Evolutionary conservation across 306 rosid species (phyloP).

Genomic region (Inga laurina): DNA sequence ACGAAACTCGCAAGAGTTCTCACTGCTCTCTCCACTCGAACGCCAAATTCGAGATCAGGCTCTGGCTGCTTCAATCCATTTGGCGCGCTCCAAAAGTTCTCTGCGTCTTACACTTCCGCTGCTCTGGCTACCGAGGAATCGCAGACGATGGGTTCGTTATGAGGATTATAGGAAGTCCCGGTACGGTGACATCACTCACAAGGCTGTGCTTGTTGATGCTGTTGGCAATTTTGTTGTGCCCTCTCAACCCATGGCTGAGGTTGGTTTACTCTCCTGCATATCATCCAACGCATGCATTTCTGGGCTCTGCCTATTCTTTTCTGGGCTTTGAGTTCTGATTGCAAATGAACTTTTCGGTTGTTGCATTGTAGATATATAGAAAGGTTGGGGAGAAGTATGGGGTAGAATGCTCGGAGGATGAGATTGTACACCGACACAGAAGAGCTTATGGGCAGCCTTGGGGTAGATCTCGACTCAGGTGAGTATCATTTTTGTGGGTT

Average conservation of each 20-base stretch:
- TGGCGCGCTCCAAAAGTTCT: not conserved
- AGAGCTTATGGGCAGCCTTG: constrained; percentile 91
- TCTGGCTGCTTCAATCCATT: constrained; percentile 11
- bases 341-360: not conserved
- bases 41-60: constrained; percentile 30
- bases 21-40: not conserved
- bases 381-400: constrained; percentile 90
- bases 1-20: constrained; percentile 41
- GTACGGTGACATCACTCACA: constrained; percentile 87
- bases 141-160: constrained; percentile 34
- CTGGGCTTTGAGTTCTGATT: not conserved
- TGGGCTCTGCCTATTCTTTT: not conserved
- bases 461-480: constrained; percentile 98
- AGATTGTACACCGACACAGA: constrained; percentile 82
- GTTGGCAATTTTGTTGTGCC: constrained; percentile 94
- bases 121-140: constrained; percentile 34
- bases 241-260: constrained; percentile 99
- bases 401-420: constrained; percentile 78
- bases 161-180: constrained; percentile 66
- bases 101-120: constrained; percentile 39
- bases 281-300: not conserved
- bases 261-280: constrained; percentile 9
- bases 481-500: not conserved
- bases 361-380: constrained; percentile 65
- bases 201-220: constrained; percentile 90